These are phyloP conservation scores for Schizothecium vesticola DNA, from an alignment of 495 filamentous ascomycete genomes.

Conservation along the genomic window DNA sequence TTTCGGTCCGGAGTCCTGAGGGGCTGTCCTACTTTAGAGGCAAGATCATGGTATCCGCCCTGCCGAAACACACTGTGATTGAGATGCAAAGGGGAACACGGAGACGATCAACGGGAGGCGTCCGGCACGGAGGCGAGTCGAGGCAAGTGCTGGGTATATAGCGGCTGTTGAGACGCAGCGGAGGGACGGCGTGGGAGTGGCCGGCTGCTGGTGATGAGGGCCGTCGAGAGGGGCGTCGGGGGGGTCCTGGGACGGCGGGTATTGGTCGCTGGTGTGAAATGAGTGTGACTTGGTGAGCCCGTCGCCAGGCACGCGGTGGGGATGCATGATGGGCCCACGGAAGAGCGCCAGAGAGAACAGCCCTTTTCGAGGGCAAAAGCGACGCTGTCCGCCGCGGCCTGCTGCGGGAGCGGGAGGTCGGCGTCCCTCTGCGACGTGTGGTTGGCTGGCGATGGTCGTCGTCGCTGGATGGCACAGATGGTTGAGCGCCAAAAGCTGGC, in stretches of 20 bases:
- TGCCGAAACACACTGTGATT: constrained; percentile 45
- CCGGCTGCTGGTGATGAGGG: constrained; percentile 14
- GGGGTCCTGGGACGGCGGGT: constrained; percentile 23
- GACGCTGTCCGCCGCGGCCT: constrained; percentile 5
- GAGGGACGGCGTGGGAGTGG: neutral
- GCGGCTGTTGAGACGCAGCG: constrained; percentile 47
- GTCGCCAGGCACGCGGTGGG: constrained; percentile 25
- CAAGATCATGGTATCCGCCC: constrained; percentile 34
- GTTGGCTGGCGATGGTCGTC: constrained; percentile 18
- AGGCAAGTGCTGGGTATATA: constrained; percentile 43
- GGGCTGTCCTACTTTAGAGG: constrained; percentile 21
- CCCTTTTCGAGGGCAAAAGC: neutral
- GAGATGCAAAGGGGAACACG: constrained; percentile 34
- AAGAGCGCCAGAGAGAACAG: constrained; percentile 25
- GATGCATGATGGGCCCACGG: constrained; percentile 31
- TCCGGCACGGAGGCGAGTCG: constrained; percentile 19
- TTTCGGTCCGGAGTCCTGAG: constrained; percentile 12
- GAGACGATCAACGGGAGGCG: constrained; percentile 28
- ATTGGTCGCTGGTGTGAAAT: constrained; percentile 30
- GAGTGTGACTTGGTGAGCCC: constrained; percentile 34
- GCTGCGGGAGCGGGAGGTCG: constrained; percentile 9
- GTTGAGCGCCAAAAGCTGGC: constrained; percentile 23
- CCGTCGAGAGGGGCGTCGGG: constrained; percentile 21
- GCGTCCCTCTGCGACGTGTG: constrained; percentile 12
- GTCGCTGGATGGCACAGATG: constrained; percentile 5